Evolutionary conservation across 169 alveolate species (phyloP).

Genomic region (Cyclospora cayetanensis): DNA sequence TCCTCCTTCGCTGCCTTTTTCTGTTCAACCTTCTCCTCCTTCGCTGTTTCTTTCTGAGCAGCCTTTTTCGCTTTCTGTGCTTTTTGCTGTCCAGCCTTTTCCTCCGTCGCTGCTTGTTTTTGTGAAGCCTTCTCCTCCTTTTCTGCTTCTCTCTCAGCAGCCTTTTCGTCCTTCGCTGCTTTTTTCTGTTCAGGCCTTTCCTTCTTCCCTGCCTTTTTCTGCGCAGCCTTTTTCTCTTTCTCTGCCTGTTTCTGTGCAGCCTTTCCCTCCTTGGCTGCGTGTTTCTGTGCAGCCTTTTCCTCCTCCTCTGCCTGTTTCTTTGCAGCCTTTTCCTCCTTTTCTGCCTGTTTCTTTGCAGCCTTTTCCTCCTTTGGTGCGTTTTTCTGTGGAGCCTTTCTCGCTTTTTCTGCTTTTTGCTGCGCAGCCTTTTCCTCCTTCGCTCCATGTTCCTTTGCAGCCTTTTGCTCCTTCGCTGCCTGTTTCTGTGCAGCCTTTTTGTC

Average conservation of each 20-base stretch:
- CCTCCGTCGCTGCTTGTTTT: not conserved
- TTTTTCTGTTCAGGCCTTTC: not conserved
- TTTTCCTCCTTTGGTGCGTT: not conserved
- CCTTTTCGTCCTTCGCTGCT: not conserved
- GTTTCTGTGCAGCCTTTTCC: not conserved
- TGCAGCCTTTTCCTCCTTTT: not conserved
- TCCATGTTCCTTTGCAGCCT: not conserved
- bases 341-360: not conserved
- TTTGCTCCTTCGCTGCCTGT: not conserved
- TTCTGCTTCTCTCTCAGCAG: not conserved
- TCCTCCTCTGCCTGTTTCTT: not conserved
- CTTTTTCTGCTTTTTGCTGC: not conserved
- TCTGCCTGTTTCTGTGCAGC: too few relatives aligned
- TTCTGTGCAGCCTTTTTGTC: not conserved
- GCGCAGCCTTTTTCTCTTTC: not conserved
- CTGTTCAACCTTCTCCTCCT: too few relatives aligned
- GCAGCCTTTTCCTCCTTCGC: not conserved
- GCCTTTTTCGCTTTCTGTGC: not conserved
- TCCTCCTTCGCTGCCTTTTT: not conserved
- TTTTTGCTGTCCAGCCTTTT: not conserved
- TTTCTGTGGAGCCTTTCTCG: not conserved
- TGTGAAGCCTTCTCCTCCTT: not conserved
- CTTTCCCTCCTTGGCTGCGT: too few relatives aligned
- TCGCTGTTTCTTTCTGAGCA: not conserved
- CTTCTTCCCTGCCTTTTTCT: not conserved